phyloP scores from a whole-genome alignment of 345 rosid species.

The Carallia brachiata region DNA sequence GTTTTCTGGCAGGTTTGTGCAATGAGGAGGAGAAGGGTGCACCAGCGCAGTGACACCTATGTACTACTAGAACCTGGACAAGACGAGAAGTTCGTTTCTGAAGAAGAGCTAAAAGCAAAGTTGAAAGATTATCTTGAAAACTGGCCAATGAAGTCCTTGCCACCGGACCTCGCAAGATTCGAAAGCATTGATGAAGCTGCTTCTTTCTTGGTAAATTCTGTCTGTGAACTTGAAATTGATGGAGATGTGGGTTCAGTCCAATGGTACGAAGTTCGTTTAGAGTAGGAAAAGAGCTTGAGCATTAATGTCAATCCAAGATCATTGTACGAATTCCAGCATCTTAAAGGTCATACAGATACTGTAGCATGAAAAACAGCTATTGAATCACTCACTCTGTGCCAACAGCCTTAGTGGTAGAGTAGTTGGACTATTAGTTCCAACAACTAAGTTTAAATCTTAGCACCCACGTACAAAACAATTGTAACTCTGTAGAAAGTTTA shows the following conservation, averaged over 20 bases:
- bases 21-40: slow-evolving; percentile 54
- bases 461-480: too few species aligned
- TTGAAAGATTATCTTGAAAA: slow-evolving; percentile 67
- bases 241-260: slow-evolving; percentile 81
- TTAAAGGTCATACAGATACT: too few species aligned
- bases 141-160: slow-evolving; percentile 63
- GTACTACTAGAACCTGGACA: slow-evolving; percentile 77
- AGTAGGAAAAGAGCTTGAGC: slow-evolving; percentile 23
- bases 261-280: slow-evolving; percentile 82
- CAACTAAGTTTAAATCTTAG: too few species aligned
- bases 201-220: slow-evolving; percentile 59
- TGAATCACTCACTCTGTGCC: too few species aligned
- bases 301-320: neutral
- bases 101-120: slow-evolving; percentile 66
- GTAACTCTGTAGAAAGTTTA: too few species aligned
- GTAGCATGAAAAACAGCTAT: too few species aligned
- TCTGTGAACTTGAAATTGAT: slow-evolving; percentile 76
- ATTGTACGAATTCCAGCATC: too few species aligned
- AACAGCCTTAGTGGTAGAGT: too few species aligned
- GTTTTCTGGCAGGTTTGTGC: slow-evolving; percentile 36
- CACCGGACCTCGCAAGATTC: slow-evolving; percentile 78
- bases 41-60: slow-evolving; percentile 59
- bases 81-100: slow-evolving; percentile 72
- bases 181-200: slow-evolving; percentile 64
- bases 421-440: too few species aligned